phyloP scores from a whole-genome alignment of 257 asterid species.

The Thymus mandschuricus region DNA sequence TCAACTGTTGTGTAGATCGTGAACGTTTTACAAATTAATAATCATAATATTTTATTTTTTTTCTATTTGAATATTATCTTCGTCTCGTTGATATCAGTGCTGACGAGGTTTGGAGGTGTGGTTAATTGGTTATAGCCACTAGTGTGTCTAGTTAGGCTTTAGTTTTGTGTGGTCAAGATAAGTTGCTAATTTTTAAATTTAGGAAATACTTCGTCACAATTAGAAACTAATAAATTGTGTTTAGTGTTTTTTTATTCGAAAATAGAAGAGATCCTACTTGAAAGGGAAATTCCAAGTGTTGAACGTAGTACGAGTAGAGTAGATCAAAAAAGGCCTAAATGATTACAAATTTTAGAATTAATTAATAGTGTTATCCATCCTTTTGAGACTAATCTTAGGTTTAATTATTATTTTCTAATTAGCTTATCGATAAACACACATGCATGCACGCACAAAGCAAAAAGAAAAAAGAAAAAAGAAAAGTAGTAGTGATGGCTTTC shows the following conservation, averaged over 20 bases:
- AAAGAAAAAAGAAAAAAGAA: neutral
- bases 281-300: neutral
- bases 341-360: no score
- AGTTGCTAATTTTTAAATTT: neutral
- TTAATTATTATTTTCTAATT: neutral
- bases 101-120: neutral
- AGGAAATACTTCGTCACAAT: neutral
- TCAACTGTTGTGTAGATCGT: no score
- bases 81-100: no score
- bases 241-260: neutral
- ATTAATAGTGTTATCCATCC: neutral
- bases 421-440: neutral
- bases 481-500: neutral
- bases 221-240: neutral
- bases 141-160: neutral
- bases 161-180: conserved; percentile 21
- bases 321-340: neutral
- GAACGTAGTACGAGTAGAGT: neutral
- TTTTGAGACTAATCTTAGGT: neutral
- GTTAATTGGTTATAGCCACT: neutral
- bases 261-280: neutral
- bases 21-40: no score
- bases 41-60: no score
- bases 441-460: neutral
- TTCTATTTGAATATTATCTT: no score